phyloP scores from a whole-genome alignment of 208 protist genomes.

The Herpetomonas samuelpessoai region DNA sequence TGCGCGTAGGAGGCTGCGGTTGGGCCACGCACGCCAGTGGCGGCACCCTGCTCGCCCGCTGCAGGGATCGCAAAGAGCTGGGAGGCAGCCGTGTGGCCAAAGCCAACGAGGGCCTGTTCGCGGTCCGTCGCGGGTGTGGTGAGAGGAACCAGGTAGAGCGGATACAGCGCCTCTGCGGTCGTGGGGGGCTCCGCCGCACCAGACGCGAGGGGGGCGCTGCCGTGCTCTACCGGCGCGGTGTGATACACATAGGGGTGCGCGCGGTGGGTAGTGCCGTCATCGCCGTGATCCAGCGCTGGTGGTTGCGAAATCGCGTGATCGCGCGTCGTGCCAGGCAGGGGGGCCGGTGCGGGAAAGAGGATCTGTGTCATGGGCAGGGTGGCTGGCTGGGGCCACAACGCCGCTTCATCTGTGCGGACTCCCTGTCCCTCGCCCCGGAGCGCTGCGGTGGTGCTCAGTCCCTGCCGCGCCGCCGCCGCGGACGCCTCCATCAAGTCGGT shows the following conservation, averaged over 20 bases:
- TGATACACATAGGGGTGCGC: neutral
- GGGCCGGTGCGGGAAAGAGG: slow-evolving; percentile 30
- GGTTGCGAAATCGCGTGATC: neutral
- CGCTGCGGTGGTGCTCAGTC: neutral
- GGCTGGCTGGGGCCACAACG: slow-evolving; percentile 1
- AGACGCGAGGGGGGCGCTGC: neutral
- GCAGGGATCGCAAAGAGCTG: neutral
- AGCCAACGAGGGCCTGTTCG: neutral
- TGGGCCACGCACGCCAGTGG: neutral
- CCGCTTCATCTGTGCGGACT: neutral
- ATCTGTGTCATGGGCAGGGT: slow-evolving; percentile 43
- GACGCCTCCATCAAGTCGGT: slow-evolving; percentile 9
- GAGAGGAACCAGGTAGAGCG: slow-evolving; percentile 43
- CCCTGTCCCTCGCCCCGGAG: neutral
- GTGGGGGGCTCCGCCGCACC: neutral
- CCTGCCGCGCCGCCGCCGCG: neutral
- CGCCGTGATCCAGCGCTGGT: neutral
- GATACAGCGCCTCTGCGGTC: slow-evolving; percentile 13
- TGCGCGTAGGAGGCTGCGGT: neutral
- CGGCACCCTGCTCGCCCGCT: neutral
- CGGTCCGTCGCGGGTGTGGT: slow-evolving; percentile 23
- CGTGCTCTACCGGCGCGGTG: too few species aligned
- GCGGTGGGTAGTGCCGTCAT: neutral
- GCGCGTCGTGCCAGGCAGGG: neutral
- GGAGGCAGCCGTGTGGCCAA: neutral